phyloP scores from a whole-genome alignment of 2,329 filamentous ascomycete genomes.

The Verticillium klebahnii region DNA sequence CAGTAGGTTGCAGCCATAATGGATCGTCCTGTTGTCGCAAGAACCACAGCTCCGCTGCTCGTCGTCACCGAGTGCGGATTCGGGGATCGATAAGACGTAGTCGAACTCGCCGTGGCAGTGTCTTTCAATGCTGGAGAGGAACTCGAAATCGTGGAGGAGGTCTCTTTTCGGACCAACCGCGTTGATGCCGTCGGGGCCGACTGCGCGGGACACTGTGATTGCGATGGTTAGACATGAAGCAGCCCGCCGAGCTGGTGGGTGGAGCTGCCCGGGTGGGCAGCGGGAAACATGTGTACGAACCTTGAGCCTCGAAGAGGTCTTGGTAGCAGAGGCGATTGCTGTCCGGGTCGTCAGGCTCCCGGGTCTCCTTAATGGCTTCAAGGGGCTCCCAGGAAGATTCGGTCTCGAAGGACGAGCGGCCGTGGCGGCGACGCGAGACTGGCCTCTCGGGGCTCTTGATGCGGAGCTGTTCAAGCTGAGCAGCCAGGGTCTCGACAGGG shows the following conservation, averaged over 20 bases:
- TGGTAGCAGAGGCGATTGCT: background rate
- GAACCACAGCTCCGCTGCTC: conserved; percentile 5
- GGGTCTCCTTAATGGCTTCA: conserved; percentile 5
- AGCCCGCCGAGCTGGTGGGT: background rate
- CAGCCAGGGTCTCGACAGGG: conserved; percentile 24
- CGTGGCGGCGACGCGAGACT: background rate
- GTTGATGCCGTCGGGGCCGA: conserved; percentile 1
- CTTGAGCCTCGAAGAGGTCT: conserved; percentile 3
- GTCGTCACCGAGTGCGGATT: conserved; percentile 5
- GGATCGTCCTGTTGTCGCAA: conserved; percentile 22
- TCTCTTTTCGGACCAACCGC: background rate
- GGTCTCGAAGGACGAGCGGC: conserved; percentile 3
- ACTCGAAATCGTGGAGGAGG: background rate
- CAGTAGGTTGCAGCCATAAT: conserved; percentile 51
- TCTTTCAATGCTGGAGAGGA: conserved; percentile 22
- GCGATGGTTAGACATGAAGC: conserved; percentile 2
- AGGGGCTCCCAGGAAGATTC: conserved; percentile 3
- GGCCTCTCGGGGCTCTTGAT: conserved; percentile 11
- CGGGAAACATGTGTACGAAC: conserved; percentile 1
- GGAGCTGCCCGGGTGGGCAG: background rate
- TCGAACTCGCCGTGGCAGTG: conserved; percentile 47
- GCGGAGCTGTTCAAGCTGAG: conserved; percentile 27
- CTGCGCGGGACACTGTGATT: conserved; percentile 1
- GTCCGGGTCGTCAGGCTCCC: conserved; percentile 1
- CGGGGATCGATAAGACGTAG: conserved; percentile 37